Conservation (phyloP, 2,329 filamentous ascomycete genomes). For the Sphaerulina populicola region DNA sequence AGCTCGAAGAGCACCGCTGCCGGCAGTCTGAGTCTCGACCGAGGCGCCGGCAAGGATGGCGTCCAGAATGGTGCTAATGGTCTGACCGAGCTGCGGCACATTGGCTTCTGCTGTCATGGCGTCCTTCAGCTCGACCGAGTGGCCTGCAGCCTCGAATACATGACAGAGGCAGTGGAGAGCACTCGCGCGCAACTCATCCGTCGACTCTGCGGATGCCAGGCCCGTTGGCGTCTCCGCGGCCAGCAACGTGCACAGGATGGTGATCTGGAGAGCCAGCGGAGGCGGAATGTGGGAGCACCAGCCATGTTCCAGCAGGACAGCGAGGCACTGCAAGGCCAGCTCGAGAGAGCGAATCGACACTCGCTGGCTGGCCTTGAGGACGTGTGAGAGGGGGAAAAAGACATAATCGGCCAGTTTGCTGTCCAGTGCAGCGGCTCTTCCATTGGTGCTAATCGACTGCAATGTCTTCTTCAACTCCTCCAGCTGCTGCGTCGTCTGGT, state of each 20-base stretch:
- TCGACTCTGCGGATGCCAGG: constrained; percentile 44
- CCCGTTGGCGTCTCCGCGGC: constrained; percentile 62
- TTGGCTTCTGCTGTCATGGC: constrained; percentile 49
- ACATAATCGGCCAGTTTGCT: constrained; percentile 83
- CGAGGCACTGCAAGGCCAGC: constrained; percentile 64
- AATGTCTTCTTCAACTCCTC: constrained; percentile 41
- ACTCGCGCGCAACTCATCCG: constrained; percentile 67
- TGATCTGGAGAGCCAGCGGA: constrained; percentile 70
- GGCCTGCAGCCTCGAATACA: constrained; percentile 53
- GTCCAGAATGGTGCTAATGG: constrained; percentile 71
- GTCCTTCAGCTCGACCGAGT: constrained; percentile 38
- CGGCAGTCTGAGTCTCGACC: constrained; percentile 61
- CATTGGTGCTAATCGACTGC: constrained; percentile 18
- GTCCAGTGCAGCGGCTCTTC: constrained; percentile 49
- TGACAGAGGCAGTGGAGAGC: constrained; percentile 61
- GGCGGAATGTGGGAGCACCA: constrained; percentile 67
- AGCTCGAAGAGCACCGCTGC: constrained; percentile 55
- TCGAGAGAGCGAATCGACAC: constrained; percentile 68
- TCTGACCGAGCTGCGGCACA: constrained; percentile 72
- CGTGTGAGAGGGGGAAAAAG: constrained; percentile 84
- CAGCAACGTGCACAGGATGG: constrained; percentile 76
- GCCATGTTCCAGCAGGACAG: constrained; percentile 63
- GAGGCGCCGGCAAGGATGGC: constrained; percentile 58
- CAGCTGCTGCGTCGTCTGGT: constrained; percentile 44
- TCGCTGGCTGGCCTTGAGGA: constrained; percentile 66